A percentile compares a stretch with the other conserved stretches of the same genome.
Conservation (phyloP, 73 alveolate species). For the Stentor roeselii region DNA sequence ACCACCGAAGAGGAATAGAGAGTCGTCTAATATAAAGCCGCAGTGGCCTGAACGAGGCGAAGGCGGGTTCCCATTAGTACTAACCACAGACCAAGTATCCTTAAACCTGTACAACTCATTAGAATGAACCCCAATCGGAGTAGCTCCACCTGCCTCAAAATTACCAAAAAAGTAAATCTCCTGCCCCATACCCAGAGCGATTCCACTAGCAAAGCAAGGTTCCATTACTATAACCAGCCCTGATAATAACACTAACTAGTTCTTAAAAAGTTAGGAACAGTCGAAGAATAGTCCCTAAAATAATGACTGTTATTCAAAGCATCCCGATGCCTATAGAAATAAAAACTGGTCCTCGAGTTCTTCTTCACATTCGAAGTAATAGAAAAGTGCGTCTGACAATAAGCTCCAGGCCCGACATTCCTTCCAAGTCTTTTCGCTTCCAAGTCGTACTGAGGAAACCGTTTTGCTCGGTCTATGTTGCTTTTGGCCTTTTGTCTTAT, state of each 20-base stretch:
- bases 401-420: not conserved
- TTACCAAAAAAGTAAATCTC: not conserved
- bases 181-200: not conserved
- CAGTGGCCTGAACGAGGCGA: conserved; percentile 1
- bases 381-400: not conserved
- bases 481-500: not conserved
- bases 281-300: conserved; percentile 38
- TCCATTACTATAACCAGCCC: not conserved
- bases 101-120: not conserved
- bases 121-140: not conserved
- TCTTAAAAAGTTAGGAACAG: conserved; percentile 20
- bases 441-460: not conserved
- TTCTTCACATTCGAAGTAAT: not conserved
- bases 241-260: not conserved
- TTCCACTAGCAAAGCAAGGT: not conserved
- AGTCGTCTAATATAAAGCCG: not conserved
- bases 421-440: not conserved
- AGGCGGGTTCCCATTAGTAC: not conserved
- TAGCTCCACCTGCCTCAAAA: not conserved
- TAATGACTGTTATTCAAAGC: not conserved
- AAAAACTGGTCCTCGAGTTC: not conserved
- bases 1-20: not conserved
- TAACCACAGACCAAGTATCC: not conserved
- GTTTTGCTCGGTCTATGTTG: not conserved
- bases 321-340: not conserved